Conservation (phyloP, 169 alveolate genomes). For the Besnoitia besnoiti region DNA sequence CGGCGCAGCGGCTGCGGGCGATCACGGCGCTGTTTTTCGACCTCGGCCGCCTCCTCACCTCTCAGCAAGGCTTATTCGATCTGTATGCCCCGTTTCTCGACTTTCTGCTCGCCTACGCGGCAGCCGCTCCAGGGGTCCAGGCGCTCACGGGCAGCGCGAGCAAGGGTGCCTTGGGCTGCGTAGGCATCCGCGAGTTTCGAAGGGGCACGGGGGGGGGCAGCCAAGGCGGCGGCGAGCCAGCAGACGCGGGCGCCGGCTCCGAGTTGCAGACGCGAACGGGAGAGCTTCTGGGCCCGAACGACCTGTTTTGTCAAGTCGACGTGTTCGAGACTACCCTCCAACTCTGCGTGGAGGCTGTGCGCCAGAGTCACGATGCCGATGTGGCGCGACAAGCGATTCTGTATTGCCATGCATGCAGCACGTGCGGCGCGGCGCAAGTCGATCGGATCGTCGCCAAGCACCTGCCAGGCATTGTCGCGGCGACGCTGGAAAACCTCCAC, state of each 20-base stretch:
- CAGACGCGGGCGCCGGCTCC: background rate
- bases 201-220: background rate
- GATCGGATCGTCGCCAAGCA: slow-evolving; percentile 40
- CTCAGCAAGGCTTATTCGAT: slow-evolving; percentile 40
- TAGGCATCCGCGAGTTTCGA: background rate
- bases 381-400: slow-evolving; percentile 30
- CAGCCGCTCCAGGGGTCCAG: background rate
- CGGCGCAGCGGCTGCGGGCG: slow-evolving; percentile 26
- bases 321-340: slow-evolving; percentile 29
- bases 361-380: slow-evolving; percentile 47
- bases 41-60: slow-evolving; percentile 38
- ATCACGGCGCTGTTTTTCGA: slow-evolving; percentile 39
- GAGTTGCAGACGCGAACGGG: background rate
- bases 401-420: slow-evolving; percentile 47
- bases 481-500: slow-evolving; percentile 31
- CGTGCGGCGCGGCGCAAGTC: slow-evolving; percentile 39
- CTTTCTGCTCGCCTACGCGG: slow-evolving; percentile 10
- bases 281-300: background rate
- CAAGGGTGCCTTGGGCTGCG: slow-evolving; percentile 4
- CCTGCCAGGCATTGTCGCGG: slow-evolving; percentile 54
- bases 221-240: background rate
- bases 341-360: slow-evolving; percentile 25
- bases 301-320: background rate
- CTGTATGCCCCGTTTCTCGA: background rate
- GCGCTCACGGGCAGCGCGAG: background rate